phyloP scores from a whole-genome alignment of 2,329 filamentous ascomycete species.

The Aspergillus terreus region DNA sequence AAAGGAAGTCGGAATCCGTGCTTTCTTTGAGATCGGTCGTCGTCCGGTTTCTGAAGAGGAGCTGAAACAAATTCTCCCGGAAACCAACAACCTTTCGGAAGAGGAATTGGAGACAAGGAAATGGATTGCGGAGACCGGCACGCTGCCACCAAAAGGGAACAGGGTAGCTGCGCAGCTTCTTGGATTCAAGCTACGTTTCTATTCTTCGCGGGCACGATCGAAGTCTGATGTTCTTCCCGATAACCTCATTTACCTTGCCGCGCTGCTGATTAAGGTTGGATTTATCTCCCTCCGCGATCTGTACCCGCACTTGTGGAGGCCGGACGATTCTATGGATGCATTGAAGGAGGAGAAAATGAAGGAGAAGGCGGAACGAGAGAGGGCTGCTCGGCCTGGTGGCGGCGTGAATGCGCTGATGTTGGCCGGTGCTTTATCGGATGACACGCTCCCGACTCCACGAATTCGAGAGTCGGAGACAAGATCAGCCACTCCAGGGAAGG shows the following conservation, averaged over 20 bases:
- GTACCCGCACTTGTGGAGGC: slow-evolving; percentile 86
- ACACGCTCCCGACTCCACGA: slow-evolving; percentile 55
- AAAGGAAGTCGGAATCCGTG: slow-evolving; percentile 70
- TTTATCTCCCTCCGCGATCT: slow-evolving; percentile 91
- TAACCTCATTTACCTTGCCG: slow-evolving; percentile 87
- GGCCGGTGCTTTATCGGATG: slow-evolving; percentile 83
- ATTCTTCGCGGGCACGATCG: slow-evolving; percentile 74
- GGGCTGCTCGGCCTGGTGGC: slow-evolving; percentile 65
- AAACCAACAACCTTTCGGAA: slow-evolving; percentile 35
- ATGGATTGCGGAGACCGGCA: slow-evolving; percentile 79
- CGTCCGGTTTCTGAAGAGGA: slow-evolving; percentile 62
- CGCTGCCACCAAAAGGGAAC: slow-evolving; percentile 80
- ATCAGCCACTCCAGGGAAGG: slow-evolving; percentile 54
- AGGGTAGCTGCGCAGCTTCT: slow-evolving; percentile 89
- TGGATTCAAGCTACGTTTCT: slow-evolving; percentile 95
- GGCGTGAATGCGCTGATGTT: slow-evolving; percentile 78
- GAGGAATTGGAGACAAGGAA: slow-evolving; percentile 58
- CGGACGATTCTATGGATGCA: slow-evolving; percentile 75
- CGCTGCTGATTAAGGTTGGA: slow-evolving; percentile 91
- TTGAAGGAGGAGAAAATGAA: slow-evolving; percentile 67
- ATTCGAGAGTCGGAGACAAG: slow-evolving; percentile 51
- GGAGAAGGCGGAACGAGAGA: slow-evolving; percentile 76
- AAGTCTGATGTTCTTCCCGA: slow-evolving; percentile 76
- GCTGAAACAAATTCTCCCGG: slow-evolving; percentile 45
- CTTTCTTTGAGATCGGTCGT: slow-evolving; percentile 85